Conservation (phyloP, 371 early-diverging fungal species). For the Mucor plumbeus region DNA sequence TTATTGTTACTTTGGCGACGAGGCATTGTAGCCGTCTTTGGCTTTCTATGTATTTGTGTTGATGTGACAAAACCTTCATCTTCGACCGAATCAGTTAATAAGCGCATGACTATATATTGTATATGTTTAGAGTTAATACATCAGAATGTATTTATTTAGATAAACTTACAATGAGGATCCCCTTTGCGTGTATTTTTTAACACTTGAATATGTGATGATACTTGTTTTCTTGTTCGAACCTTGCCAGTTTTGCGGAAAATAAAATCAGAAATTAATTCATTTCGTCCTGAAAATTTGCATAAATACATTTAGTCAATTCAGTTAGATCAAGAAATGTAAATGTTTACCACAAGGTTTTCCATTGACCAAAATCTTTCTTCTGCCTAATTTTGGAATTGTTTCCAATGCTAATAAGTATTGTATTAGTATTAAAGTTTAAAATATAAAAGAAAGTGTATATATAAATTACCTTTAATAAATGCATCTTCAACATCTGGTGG, state of each 20-base stretch:
- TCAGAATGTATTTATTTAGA: neutral
- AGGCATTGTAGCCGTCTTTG: slow-evolving; percentile 5
- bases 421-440: neutral
- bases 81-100: slow-evolving; percentile 56
- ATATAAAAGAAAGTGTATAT: too few species aligned
- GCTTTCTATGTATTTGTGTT: slow-evolving; percentile 13
- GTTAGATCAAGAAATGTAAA: slow-evolving; percentile 1
- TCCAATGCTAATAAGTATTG: slow-evolving; percentile 47
- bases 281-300: slow-evolving; percentile 53
- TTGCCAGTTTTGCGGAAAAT: slow-evolving; percentile 70
- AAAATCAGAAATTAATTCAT: slow-evolving; percentile 79
- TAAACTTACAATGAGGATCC: slow-evolving; percentile 58
- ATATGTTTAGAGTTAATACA: neutral
- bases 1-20: slow-evolving; percentile 4
- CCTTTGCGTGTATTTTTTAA: slow-evolving; percentile 74
- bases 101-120: slow-evolving; percentile 54
- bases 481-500: slow-evolving; percentile 72
- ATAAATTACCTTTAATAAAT: slow-evolving; percentile 66
- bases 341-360: slow-evolving; percentile 69
- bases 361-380: slow-evolving; percentile 63
- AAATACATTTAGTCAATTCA: neutral
- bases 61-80: slow-evolving; percentile 33
- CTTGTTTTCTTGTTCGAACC: slow-evolving; percentile 75
- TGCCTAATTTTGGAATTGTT: slow-evolving; percentile 61
- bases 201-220: slow-evolving; percentile 81